These are phyloP conservation scores for Solanum acaule DNA, from an alignment of 257 asterid species.

Conservation along the genomic window DNA sequence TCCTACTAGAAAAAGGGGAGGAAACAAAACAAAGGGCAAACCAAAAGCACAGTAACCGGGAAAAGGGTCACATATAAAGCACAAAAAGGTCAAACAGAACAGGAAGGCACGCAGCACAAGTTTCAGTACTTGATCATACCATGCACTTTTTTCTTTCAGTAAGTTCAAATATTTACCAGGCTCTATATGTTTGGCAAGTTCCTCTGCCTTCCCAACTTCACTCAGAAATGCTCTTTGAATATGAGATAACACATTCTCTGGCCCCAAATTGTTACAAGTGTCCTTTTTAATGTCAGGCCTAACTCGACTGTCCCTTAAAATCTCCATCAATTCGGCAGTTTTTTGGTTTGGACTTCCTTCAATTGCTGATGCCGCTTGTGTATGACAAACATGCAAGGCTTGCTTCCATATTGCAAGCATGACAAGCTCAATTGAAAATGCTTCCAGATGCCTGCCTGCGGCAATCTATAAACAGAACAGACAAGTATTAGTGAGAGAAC, in stretches of 20 bases:
- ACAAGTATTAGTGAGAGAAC: neutral
- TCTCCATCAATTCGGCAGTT: constrained; percentile 28
- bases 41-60: neutral
- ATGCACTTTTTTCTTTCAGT: neutral
- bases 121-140: neutral
- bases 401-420: constrained; percentile 93
- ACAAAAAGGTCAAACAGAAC: neutral
- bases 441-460: constrained; percentile 59
- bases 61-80: neutral
- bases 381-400: constrained; percentile 62
- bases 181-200: constrained; percentile 54
- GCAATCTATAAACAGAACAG: constrained; percentile 29
- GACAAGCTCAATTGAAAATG: constrained; percentile 77
- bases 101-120: neutral
- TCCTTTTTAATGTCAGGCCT: constrained; percentile 27
- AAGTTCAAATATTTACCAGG: constrained; percentile 39
- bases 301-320: constrained; percentile 15
- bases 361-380: constrained; percentile 63
- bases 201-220: constrained; percentile 81
- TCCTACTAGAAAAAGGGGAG: neutral
- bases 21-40: neutral
- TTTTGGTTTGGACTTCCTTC: constrained; percentile 51
- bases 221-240: constrained; percentile 64
- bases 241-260: constrained; percentile 32
- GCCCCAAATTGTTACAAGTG: constrained; percentile 16